phyloP scores from a whole-genome alignment of 805 yeast genomes.

The Candida sithepensis region DNA sequence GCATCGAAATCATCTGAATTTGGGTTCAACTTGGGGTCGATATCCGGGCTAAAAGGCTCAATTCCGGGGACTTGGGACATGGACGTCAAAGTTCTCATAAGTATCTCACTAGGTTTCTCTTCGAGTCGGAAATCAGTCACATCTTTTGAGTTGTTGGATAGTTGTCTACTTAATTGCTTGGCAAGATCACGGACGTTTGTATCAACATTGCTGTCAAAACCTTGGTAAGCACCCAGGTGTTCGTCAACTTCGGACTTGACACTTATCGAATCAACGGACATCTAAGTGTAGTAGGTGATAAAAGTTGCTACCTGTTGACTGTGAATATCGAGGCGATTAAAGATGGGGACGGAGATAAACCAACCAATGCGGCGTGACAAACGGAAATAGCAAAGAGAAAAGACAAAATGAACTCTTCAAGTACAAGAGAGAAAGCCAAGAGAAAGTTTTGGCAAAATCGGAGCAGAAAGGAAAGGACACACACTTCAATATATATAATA shows the following conservation, averaged over 20 bases:
- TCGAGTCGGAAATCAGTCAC: background rate
- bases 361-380: too few species aligned
- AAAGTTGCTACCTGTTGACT: too few species aligned
- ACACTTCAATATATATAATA: too few species aligned
- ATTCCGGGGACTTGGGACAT: slow-evolving; percentile 53
- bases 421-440: too few species aligned
- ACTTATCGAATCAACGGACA: slow-evolving; percentile 22
- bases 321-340: too few species aligned
- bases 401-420: too few species aligned
- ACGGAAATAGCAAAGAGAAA: too few species aligned
- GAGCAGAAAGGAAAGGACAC: too few species aligned
- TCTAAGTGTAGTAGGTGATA: too few species aligned
- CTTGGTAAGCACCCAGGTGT: background rate
- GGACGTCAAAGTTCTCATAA: slow-evolving; percentile 39
- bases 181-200: slow-evolving; percentile 50
- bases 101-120: slow-evolving; percentile 11
- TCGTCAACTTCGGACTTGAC: slow-evolving; percentile 22
- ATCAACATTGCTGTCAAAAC: slow-evolving; percentile 47
- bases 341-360: too few species aligned
- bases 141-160: slow-evolving; percentile 7
- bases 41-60: slow-evolving; percentile 29
- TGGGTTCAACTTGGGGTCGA: slow-evolving; percentile 53
- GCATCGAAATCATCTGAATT: slow-evolving; percentile 54
- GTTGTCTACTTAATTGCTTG: slow-evolving; percentile 30
- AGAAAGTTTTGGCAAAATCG: too few species aligned